Evolutionary conservation across 2,329 filamentous ascomycete genomes (phyloP).

Genomic region (Beauveria pseudobassiana): DNA sequence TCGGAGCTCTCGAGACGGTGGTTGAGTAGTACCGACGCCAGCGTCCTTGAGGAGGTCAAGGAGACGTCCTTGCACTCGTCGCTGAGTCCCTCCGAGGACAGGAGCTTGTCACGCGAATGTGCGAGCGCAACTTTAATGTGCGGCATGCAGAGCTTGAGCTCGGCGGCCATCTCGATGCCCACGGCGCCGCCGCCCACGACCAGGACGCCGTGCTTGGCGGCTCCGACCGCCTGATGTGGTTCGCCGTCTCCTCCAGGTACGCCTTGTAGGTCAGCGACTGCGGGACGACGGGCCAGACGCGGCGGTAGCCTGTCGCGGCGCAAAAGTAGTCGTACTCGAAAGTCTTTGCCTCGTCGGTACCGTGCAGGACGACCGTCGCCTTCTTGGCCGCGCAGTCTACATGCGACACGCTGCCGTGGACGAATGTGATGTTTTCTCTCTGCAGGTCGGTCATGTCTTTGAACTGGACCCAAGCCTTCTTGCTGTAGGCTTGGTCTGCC

Average conservation of each 20-base stretch:
- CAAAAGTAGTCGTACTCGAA: constrained; percentile 66
- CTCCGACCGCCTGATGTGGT: constrained; percentile 49
- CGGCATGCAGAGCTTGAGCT: constrained; percentile 63
- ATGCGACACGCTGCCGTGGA: constrained; percentile 18
- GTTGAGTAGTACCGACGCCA: constrained; percentile 56
- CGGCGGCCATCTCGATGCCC: constrained; percentile 74
- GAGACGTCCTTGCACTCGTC: constrained; percentile 60
- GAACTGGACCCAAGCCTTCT: constrained; percentile 64
- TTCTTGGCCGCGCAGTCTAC: constrained; percentile 54
- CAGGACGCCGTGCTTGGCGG: constrained; percentile 51
- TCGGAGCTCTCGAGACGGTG: constrained; percentile 47
- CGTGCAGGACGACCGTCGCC: constrained; percentile 45
- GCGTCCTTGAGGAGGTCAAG: constrained; percentile 50
- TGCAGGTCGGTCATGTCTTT: constrained; percentile 58
- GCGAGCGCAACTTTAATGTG: constrained; percentile 59
- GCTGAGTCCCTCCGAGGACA: constrained; percentile 66
- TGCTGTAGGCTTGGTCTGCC: constrained; percentile 39
- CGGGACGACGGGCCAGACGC: constrained; percentile 67
- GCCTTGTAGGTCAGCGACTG: constrained; percentile 53
- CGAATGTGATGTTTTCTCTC: constrained; percentile 19
- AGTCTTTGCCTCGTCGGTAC: constrained; percentile 33
- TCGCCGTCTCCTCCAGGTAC: constrained; percentile 54
- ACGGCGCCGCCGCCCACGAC: constrained; percentile 71
- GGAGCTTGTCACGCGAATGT: constrained; percentile 61
- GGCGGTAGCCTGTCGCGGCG: constrained; percentile 59